These are phyloP conservation scores for Solanum aculeatissimum DNA, from an alignment of 305 asterid species.

Conservation along the genomic window DNA sequence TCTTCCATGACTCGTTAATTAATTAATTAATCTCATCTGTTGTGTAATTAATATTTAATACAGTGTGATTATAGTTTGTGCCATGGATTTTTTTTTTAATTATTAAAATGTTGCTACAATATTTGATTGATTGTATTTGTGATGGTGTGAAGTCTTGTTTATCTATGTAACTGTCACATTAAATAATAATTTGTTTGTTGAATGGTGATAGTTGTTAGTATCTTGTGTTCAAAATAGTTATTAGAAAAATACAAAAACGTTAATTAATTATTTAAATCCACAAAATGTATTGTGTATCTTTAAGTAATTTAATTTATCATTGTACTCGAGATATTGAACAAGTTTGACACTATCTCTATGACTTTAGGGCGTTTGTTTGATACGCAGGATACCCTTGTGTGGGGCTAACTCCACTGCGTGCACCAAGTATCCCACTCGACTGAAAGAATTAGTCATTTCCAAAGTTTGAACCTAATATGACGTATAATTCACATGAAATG, in stretches of 20 bases:
- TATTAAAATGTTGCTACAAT: not conserved
- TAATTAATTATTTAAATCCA: too few species aligned
- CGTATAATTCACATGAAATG: too few species aligned
- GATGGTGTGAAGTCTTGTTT: not conserved
- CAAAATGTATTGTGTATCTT: too few species aligned
- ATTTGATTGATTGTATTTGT: not conserved
- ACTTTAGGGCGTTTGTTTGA: not conserved
- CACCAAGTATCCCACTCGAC: not conserved
- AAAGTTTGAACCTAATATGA: too few species aligned
- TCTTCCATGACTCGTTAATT: conserved; percentile 18
- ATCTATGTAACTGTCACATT: not conserved
- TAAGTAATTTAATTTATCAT: too few species aligned
- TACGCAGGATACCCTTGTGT: not conserved
- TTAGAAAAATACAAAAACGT: too few species aligned
- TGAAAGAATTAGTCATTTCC: too few species aligned
- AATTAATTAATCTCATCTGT: not conserved
- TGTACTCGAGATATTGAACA: not conserved
- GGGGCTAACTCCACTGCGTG: too few species aligned
- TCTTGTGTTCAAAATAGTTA: too few species aligned
- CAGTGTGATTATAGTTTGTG: not conserved
- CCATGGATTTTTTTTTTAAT: not conserved
- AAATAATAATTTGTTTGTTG: not conserved
- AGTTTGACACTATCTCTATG: not conserved
- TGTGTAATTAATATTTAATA: not conserved
- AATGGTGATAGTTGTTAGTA: not conserved